A percentile compares a stretch with the other conserved stretches of the same genome.
These are phyloP conservation scores for Diospyros lotus DNA, from an alignment of 148 eudicot genomes.

Conservation along the genomic window DNA sequence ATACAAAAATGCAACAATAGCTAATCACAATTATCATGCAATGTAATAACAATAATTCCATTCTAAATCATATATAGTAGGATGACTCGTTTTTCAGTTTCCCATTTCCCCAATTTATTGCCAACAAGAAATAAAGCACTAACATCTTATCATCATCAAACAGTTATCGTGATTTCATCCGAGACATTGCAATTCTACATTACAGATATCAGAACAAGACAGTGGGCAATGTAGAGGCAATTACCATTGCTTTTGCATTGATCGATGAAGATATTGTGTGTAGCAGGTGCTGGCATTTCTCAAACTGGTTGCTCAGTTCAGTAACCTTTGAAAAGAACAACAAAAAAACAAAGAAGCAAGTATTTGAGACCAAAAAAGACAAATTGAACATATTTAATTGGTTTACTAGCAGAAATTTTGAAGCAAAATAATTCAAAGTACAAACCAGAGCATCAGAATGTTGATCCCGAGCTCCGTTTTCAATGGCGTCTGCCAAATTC, in stretches of 20 bases:
- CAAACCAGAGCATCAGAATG: conserved; percentile 73
- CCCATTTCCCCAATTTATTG: neutral
- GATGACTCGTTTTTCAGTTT: neutral
- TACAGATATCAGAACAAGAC: neutral
- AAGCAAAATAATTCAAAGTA: conserved; percentile 1
- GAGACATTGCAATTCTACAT: neutral
- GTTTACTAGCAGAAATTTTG: neutral
- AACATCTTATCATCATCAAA: neutral
- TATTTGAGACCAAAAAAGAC: neutral
- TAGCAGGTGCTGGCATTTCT: conserved; percentile 87
- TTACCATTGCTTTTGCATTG: conserved; percentile 60
- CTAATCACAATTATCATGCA: too few relatives aligned
- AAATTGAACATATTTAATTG: neutral
- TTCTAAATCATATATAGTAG: neutral
- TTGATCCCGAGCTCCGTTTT: conserved; percentile 82
- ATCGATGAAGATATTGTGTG: conserved; percentile 68
- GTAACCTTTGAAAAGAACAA: conserved; percentile 39
- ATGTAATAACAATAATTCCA: neutral
- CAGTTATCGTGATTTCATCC: neutral
- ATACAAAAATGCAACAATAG: neutral
- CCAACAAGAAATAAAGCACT: neutral
- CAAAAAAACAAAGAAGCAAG: neutral
- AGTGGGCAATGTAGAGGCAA: neutral
- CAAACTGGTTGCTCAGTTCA: conserved; percentile 72
- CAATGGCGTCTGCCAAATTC: conserved; percentile 76